Evolutionary conservation across 495 filamentous ascomycete species (phyloP).

Genomic region (Hypoxylon cercidicola): DNA sequence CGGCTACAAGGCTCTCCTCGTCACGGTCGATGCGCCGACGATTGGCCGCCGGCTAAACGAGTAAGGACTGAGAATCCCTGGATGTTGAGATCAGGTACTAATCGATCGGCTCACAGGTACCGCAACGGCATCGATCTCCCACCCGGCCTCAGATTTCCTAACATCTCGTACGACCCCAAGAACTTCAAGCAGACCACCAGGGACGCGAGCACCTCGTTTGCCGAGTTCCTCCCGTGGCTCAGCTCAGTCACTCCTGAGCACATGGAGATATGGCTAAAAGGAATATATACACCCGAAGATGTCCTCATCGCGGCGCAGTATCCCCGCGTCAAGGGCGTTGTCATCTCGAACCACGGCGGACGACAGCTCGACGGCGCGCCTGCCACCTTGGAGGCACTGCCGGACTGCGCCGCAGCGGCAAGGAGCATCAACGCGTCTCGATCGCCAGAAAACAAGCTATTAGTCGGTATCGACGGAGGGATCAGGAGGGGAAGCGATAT

Average conservation of each 20-base stretch:
- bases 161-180: too few species aligned
- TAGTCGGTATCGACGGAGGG: conserved; percentile 48
- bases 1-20: conserved; percentile 51
- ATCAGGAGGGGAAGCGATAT: conserved; percentile 54
- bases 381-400: conserved; percentile 58
- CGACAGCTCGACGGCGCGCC: conserved; percentile 58
- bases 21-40: conserved; percentile 51
- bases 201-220: too few species aligned
- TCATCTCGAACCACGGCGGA: conserved; percentile 58
- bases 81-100: too few species aligned
- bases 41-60: conserved; percentile 54
- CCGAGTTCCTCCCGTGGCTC: too few species aligned
- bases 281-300: conserved; percentile 51
- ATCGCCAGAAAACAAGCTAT: neutral
- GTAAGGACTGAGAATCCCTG: neutral
- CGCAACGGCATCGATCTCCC: too few species aligned
- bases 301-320: conserved; percentile 46
- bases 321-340: conserved; percentile 47
- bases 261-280: conserved; percentile 54
- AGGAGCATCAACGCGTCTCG: conserved; percentile 40
- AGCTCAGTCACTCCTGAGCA: too few species aligned
- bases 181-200: too few species aligned
- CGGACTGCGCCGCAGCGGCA: conserved; percentile 53
- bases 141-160: too few species aligned
- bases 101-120: too few species aligned